Conservation (phyloP, 192 early-diverging fungal species). For the Podila clonocystis region DNA sequence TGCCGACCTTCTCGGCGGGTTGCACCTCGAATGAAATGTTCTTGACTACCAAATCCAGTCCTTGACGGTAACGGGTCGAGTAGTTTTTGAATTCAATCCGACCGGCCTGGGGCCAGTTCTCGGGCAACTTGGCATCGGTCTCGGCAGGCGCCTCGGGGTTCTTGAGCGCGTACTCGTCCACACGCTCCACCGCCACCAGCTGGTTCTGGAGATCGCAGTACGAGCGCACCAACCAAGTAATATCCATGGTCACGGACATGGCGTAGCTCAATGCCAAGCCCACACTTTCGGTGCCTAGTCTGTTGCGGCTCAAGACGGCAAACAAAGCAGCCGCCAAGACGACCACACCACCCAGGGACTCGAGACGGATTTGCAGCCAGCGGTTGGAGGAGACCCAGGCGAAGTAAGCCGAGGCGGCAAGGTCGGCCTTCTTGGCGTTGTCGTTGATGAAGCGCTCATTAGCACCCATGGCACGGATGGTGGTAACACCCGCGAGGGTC, state of each 20-base stretch:
- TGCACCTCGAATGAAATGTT: slow-evolving; percentile 65
- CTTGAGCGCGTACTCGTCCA: slow-evolving; percentile 82
- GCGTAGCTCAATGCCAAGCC: slow-evolving; percentile 83
- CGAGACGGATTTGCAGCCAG: slow-evolving; percentile 83
- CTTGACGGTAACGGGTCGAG: slow-evolving; percentile 51
- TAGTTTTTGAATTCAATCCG: slow-evolving; percentile 47
- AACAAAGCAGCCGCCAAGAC: slow-evolving; percentile 82
- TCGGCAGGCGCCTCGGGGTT: slow-evolving; percentile 72
- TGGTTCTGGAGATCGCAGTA: slow-evolving; percentile 59
- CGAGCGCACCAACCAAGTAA: slow-evolving; percentile 79
- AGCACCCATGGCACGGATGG: slow-evolving; percentile 78
- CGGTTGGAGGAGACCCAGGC: slow-evolving; percentile 78
- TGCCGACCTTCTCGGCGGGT: slow-evolving; percentile 49
- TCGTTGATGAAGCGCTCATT: slow-evolving; percentile 41
- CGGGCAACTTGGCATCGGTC: slow-evolving; percentile 25
- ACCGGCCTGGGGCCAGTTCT: slow-evolving; percentile 53
- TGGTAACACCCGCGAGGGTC: slow-evolving; percentile 67
- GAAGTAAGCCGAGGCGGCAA: slow-evolving; percentile 73
- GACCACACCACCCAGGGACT: slow-evolving; percentile 78
- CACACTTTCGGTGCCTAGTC: slow-evolving; percentile 69
- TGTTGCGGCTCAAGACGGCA: slow-evolving; percentile 67
- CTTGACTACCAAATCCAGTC: slow-evolving; percentile 42
- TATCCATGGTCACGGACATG: slow-evolving; percentile 76
- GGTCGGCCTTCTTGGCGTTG: slow-evolving; percentile 41
- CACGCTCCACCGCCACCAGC: slow-evolving; percentile 84